Percentiles rank a stretch among this genome's conserved stretches.
Evolutionary conservation across 2,329 filamentous ascomycete genomes (phyloP).

Genomic region (Pseudocercospora fijiensis): DNA sequence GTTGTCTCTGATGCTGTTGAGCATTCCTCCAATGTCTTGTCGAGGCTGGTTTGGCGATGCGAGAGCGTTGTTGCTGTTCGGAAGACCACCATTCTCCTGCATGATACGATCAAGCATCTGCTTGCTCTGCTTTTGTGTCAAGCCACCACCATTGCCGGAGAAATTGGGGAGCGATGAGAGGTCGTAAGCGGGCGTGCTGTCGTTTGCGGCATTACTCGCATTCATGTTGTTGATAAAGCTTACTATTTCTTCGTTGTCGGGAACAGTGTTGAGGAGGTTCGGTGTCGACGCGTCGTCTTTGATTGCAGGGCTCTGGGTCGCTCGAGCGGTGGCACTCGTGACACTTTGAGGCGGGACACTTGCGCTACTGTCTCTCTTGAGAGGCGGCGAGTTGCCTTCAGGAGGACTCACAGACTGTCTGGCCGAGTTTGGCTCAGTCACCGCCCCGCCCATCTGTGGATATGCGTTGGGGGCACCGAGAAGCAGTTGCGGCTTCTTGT

Average conservation of each 20-base stretch:
- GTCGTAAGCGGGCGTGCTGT: constrained; percentile 44
- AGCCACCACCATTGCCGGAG: constrained; percentile 47
- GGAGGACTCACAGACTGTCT: constrained; percentile 32
- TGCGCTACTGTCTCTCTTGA: constrained; percentile 22
- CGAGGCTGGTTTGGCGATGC: constrained; percentile 54
- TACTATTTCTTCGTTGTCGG: constrained; percentile 52
- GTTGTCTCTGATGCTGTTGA: constrained; percentile 66
- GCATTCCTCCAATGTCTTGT: constrained; percentile 49
- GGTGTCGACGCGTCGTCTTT: constrained; percentile 46
- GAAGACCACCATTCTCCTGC: constrained; percentile 45
- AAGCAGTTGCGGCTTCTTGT: constrained; percentile 35
- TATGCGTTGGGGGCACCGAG: constrained; percentile 26
- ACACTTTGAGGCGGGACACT: constrained; percentile 24
- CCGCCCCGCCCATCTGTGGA: constrained; percentile 13
- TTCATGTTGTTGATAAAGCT: constrained; percentile 52
- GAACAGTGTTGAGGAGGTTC: constrained; percentile 36
- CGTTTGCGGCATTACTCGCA: constrained; percentile 38
- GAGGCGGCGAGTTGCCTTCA: constrained; percentile 20
- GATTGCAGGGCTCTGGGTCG: constrained; percentile 35
- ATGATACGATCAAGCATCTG: constrained; percentile 50
- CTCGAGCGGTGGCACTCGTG: constrained; percentile 8
- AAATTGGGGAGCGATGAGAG: constrained; percentile 50
- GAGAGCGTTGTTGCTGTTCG: constrained; percentile 55
- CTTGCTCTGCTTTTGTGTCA: constrained; percentile 50
- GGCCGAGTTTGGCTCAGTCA: constrained; percentile 31